Evolutionary conservation across 1,139 yeast species (phyloP).

Genomic region (Candida sp.): DNA sequence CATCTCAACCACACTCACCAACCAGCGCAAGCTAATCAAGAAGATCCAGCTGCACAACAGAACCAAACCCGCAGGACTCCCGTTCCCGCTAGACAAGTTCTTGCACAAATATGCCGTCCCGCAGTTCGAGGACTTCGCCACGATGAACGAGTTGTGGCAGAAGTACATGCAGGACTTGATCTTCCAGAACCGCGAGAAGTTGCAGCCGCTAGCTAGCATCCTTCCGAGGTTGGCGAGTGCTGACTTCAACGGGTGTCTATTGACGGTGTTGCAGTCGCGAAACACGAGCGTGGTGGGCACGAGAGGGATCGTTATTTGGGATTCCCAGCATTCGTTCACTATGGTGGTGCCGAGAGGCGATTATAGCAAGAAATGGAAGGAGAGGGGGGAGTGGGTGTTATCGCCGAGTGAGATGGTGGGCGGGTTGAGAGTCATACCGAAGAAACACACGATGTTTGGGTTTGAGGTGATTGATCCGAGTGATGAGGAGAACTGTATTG

Average conservation of each 20-base stretch:
- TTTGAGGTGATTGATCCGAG: conserved; percentile 50
- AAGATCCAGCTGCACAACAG: conserved; percentile 34
- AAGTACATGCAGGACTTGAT: conserved; percentile 61
- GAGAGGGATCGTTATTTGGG: conserved; percentile 86
- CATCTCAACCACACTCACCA: conserved; percentile 35
- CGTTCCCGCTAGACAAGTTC: conserved; percentile 30
- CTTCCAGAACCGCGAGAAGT: conserved; percentile 24
- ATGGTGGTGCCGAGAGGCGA: conserved; percentile 56
- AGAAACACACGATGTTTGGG: conserved; percentile 61
- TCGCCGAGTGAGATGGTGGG: conserved; percentile 47
- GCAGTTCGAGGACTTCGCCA: conserved; percentile 53
- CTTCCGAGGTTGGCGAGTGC: conserved; percentile 73
- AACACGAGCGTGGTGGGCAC: conserved; percentile 67
- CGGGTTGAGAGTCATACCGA: conserved; percentile 60
- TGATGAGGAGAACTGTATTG: conserved; percentile 37
- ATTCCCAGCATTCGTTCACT: conserved; percentile 77
- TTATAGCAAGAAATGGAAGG: conserved; percentile 37
- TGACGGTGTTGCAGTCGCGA: conserved; percentile 62
- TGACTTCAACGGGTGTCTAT: conserved; percentile 80
- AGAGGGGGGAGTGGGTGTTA: conserved; percentile 13
- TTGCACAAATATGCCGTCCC: conserved; percentile 47
- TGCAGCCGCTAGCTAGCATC: conserved; percentile 23
- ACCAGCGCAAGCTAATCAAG: conserved; percentile 41
- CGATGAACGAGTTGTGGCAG: conserved; percentile 65
- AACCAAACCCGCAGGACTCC: conserved; percentile 14